Evolutionary conservation across 768 basidiomycete species (phyloP).

Genomic region (Mycena vitilis): DNA sequence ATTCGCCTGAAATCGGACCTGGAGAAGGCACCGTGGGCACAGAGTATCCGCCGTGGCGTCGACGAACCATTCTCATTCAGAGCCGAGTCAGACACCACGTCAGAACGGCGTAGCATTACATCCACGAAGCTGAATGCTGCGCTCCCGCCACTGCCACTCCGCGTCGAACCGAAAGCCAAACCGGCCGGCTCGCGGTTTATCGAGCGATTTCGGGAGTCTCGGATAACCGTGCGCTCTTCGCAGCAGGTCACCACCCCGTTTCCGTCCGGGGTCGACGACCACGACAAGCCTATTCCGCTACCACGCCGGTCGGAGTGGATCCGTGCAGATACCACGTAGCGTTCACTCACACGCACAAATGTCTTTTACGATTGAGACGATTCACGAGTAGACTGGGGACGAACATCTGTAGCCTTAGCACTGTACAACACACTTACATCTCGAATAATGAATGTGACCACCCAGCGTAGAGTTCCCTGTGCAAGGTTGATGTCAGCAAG

Average conservation of each 20-base stretch:
- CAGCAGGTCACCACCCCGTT: slow-evolving; percentile 18
- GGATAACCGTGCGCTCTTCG: slow-evolving; percentile 16
- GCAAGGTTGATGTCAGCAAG: too few relatives aligned
- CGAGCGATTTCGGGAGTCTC: slow-evolving; percentile 35
- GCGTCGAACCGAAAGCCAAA: slow-evolving; percentile 29
- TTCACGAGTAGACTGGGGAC: slow-evolving; percentile 20
- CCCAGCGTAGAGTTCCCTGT: neutral
- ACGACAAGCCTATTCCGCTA: slow-evolving; percentile 32
- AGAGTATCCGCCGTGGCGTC: slow-evolving; percentile 34
- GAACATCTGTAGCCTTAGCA: slow-evolving; percentile 29
- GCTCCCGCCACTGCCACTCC: slow-evolving; percentile 34
- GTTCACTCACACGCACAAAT: neutral
- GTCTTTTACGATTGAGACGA: slow-evolving; percentile 1
- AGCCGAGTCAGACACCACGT: slow-evolving; percentile 4
- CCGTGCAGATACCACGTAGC: slow-evolving; percentile 17
- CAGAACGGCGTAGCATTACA: slow-evolving; percentile 10
- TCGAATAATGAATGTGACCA: neutral
- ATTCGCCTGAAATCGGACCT: slow-evolving; percentile 15
- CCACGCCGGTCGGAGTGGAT: slow-evolving; percentile 29
- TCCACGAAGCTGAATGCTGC: slow-evolving; percentile 23
- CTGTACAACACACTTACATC: slow-evolving; percentile 17
- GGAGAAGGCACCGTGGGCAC: slow-evolving; percentile 35
- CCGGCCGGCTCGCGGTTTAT: slow-evolving; percentile 34
- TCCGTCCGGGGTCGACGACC: slow-evolving; percentile 24
- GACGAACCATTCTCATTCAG: slow-evolving; percentile 29